Evolutionary conservation across 176 grass and related monocot species (phyloP), one percentile per base, ranked within the genome.

Genomic region (Saccharum officinarum): DNA sequence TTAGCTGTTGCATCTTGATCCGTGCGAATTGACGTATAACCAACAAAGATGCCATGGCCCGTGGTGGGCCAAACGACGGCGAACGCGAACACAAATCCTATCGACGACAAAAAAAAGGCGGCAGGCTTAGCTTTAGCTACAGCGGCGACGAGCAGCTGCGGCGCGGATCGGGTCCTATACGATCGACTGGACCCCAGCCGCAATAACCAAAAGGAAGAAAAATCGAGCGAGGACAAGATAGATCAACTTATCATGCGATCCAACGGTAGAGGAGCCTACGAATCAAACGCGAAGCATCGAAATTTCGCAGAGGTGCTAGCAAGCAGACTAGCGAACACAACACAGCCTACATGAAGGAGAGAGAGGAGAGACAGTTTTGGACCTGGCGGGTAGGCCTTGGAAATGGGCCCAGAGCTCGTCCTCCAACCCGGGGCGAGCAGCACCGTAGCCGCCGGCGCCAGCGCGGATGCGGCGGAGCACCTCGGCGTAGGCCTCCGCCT

Each of bases 331-430:
- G 50, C 18, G 6, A 39, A 6, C 33, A n/a, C 50, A 59, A 18
- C 18, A 23, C 73, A 37, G 18, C 25, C 26, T 52, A 75, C 46
- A 75, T 52, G 47, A 46, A 54, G 40, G 18, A 25, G 40, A 13
- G 65, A 71, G 71, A 10, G 3, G 17, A 20, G 54, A 59, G 55
- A n/a, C 8, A 10, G 13, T 60, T 10, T 60, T 2, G 45, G 50
- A 93, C 91, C 91, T 89, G 74, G 82, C 91, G 2, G 91, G 91
- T 37, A 93, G 91, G 52, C 91, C 82, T 71, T 88, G 79, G 88
- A 93, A 93, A 39, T 93, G 91, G 77, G 72, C 83, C 91, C 91
- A 93, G 85, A 93, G 85, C 72, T 82, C 91, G 49, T 93, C 88
- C 47, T 93, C 88, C 10, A 93, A 55, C 4, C 54, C 78, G 9